Base-by-base conservation (phyloP, 768 basidiomycete genomes). In the Lactifluus hygrophoroides region DNA sequence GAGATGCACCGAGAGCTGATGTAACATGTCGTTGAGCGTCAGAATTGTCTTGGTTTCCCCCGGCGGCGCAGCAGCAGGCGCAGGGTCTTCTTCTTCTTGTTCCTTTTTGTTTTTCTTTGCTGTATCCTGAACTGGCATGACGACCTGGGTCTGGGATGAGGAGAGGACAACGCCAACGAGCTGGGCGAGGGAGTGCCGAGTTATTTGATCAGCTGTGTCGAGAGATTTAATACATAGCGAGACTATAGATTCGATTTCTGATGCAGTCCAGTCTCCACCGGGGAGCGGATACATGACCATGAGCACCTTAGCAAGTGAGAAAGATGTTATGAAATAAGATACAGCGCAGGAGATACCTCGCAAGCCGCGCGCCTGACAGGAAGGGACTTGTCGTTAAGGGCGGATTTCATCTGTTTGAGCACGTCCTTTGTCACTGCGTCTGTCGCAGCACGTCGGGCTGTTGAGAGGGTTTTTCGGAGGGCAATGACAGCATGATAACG, bases 161-260 rank as follows among this genome's bases (percentile, higher is more conserved):
- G 91, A 82, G 3, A 99, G 82, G 32, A 98, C 71, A 65, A 90
- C 86, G 0, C 93, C 93, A 0, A 87, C 80, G 5, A 99, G 80
- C 55, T 82, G 83, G 5, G 92, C 81, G 44, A 93, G 81, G 0
- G 88, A 76, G 47, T 83, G 81, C n/a, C 93, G 80, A 3, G 94
- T 91, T 48, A 82, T 73, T 70, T 91, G 88, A 69, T 96, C 94
- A 11, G 88, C 80, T 2, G 71, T 69, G n/a, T 98, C 94, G 25
- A 96, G 74, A 46, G 82, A 82, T 68, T 85, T 88, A 40, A 86
- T 72, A 53, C 83, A 88, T 3, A 84, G 73, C 2, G 72, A 70
- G 14, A 94, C 69, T 55, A 97, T 77, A 2, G 80, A 73, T 48
- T 99, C 94, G 38, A 96, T 79, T 8, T 97, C 96, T 34, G 75